phyloP scores from a whole-genome alignment of 768 basidiomycete genomes.

The Cubamyces sp. region DNA sequence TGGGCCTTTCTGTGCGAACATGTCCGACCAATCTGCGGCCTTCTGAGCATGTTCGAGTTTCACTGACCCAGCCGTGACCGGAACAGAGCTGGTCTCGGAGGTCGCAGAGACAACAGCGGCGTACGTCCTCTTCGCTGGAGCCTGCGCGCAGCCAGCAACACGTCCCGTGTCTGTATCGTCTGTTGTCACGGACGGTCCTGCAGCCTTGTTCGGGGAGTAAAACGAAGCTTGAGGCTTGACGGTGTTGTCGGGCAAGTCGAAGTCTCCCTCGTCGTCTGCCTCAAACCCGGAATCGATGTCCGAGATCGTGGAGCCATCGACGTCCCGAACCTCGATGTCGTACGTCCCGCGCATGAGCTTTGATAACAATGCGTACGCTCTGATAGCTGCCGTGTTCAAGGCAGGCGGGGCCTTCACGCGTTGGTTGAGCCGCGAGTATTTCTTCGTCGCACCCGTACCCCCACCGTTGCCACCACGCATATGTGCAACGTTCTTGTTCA shows the following conservation, averaged over 20 bases:
- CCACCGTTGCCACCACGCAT: no score
- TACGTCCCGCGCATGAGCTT: constrained; percentile 1
- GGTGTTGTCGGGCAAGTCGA: neutral
- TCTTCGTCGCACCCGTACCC: neutral
- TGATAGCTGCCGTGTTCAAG: constrained; percentile 8
- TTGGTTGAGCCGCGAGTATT: constrained; percentile 14
- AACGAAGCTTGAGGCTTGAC: neutral
- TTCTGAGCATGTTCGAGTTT: neutral
- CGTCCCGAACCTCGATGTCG: constrained; percentile 9
- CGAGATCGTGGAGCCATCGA: neutral
- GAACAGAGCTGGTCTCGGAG: neutral
- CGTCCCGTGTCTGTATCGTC: no score
- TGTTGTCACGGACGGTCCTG: neutral
- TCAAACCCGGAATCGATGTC: constrained; percentile 14
- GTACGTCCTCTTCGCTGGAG: constrained; percentile 2
- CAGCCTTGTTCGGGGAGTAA: neutral
- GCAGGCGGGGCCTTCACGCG: constrained; percentile 16
- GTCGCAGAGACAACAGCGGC: constrained; percentile 10
- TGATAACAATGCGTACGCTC: neutral
- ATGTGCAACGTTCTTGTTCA: no score
- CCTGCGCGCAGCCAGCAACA: neutral
- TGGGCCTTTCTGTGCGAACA: neutral
- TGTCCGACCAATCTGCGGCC: neutral
- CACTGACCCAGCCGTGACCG: neutral
- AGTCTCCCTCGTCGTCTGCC: constrained; percentile 11